Percentiles rank a stretch among this genome's conserved stretches.
Conservation (phyloP, 78 protist genomes). For the Dictyostelium purpureum region DNA sequence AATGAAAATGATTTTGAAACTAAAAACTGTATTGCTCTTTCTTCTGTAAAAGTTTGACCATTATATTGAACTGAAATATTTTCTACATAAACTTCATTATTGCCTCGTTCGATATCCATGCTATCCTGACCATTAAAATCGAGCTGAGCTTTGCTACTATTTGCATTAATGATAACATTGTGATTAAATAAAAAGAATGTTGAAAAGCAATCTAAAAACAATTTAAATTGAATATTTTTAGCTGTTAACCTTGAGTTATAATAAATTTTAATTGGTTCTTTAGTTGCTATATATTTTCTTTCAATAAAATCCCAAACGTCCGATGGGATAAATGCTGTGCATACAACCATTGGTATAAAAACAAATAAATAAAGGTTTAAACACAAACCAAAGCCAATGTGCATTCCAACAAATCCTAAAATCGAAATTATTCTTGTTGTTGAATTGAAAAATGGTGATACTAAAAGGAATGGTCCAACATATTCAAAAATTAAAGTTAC, state of each 20-base stretch:
- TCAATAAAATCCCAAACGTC: constrained; percentile 15
- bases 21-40: constrained; percentile 11
- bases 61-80: constrained; percentile 1
- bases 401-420: constrained; percentile 57
- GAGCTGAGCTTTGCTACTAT: neutral
- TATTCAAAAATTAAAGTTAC: constrained; percentile 53
- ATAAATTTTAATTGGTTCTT: neutral
- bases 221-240: neutral
- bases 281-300: neutral
- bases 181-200: neutral
- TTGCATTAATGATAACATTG: neutral
- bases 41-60: constrained; percentile 13
- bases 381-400: constrained; percentile 68
- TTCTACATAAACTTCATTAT: neutral
- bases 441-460: constrained; percentile 39
- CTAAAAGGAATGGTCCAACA: constrained; percentile 41
- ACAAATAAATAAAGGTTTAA: constrained; percentile 42
- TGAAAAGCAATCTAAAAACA: neutral
- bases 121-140: neutral
- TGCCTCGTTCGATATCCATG: neutral
- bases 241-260: neutral
- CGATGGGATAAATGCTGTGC: constrained; percentile 11
- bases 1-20: constrained; percentile 7
- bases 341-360: constrained; percentile 38
- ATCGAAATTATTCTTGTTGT: constrained; percentile 31